These are phyloP conservation scores for Millerozyma acaciae DNA, from an alignment of 805 yeast species.

Conservation along the genomic window DNA sequence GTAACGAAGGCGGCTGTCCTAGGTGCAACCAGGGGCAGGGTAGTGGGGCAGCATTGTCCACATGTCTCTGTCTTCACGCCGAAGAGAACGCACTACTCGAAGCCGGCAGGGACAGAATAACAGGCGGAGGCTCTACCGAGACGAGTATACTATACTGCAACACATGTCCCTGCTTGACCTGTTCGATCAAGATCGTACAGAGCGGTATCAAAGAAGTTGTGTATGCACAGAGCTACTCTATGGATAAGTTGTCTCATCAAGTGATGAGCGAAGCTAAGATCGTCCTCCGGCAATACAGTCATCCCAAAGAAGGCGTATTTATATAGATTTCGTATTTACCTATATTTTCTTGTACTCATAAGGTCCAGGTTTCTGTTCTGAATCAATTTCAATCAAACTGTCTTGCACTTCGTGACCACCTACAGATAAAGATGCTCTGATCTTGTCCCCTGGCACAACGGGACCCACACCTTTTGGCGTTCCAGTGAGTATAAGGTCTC, in stretches of 20 bases:
- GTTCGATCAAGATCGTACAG: slow-evolving; percentile 93
- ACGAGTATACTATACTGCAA: slow-evolving; percentile 78
- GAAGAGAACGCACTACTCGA: slow-evolving; percentile 95
- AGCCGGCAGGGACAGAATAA: slow-evolving; percentile 83
- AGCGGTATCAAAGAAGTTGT: slow-evolving; percentile 89
- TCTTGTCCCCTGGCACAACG: slow-evolving; percentile 70
- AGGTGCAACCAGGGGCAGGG: slow-evolving; percentile 75
- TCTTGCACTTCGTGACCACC: slow-evolving; percentile 56
- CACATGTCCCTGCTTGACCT: slow-evolving; percentile 95
- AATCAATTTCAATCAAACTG: slow-evolving; percentile 45
- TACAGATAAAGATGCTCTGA: slow-evolving; percentile 59
- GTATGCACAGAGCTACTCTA: slow-evolving; percentile 85
- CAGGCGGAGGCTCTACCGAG: slow-evolving; percentile 33
- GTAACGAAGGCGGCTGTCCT: slow-evolving; percentile 94
- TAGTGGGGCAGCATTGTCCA: slow-evolving; percentile 62
- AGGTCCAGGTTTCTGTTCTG: slow-evolving; percentile 49
- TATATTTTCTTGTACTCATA: slow-evolving; percentile 33
- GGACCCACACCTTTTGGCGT: slow-evolving; percentile 98
- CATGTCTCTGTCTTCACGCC: slow-evolving; percentile 93
- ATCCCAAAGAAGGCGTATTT: slow-evolving; percentile 38
- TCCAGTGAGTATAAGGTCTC: slow-evolving; percentile 90
- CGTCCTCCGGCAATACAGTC: slow-evolving; percentile 49
- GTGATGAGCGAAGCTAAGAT: slow-evolving; percentile 77
- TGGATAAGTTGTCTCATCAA: slow-evolving; percentile 75
- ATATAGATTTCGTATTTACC: slow-evolving; percentile 15